Conservation (phyloP, 1,139 yeast genomes). For the Blastobotrys raffinosifermentans region DNA sequence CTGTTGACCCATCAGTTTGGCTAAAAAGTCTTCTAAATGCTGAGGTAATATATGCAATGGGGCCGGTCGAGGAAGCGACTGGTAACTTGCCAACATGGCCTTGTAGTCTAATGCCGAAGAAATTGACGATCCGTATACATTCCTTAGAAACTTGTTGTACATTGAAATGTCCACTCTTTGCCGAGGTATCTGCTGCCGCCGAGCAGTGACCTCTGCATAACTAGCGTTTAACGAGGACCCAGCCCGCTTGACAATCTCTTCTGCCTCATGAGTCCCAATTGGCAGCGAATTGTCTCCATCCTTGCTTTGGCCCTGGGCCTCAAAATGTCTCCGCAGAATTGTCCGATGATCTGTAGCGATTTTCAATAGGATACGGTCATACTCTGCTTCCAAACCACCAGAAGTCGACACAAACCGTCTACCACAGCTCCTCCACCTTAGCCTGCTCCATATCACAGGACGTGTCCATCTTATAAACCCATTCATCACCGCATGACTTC, state of each 20-base stretch:
- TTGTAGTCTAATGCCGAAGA: slow-evolving; percentile 12
- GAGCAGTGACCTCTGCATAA: slow-evolving; percentile 1
- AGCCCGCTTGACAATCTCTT: slow-evolving; percentile 4
- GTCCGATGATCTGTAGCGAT: slow-evolving; percentile 11
- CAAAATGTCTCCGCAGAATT: slow-evolving; percentile 6
- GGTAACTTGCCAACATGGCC: slow-evolving; percentile 34
- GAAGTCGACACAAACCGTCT: no score
- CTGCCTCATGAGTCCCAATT: slow-evolving; percentile 1
- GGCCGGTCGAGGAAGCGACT: slow-evolving; percentile 32
- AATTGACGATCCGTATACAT: slow-evolving; percentile 28
- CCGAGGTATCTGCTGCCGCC: slow-evolving; percentile 7
- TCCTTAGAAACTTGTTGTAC: slow-evolving; percentile 31
- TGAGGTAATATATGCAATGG: slow-evolving; percentile 33
- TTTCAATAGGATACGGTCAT: slow-evolving; percentile 9
- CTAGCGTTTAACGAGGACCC: slow-evolving; percentile 3
- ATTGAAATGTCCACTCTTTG: slow-evolving; percentile 10
- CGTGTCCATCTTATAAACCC: no score
- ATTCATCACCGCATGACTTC: no score
- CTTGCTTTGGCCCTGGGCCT: neutral
- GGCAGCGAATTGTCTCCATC: neutral
- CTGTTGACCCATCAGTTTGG: slow-evolving; percentile 25
- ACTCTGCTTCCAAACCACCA: slow-evolving; percentile 7
- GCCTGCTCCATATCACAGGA: no score
- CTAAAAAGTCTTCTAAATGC: slow-evolving; percentile 39
- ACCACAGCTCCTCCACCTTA: no score